Conservation (phyloP, 345 rosid species). For the Eucalyptus sp. region DNA sequence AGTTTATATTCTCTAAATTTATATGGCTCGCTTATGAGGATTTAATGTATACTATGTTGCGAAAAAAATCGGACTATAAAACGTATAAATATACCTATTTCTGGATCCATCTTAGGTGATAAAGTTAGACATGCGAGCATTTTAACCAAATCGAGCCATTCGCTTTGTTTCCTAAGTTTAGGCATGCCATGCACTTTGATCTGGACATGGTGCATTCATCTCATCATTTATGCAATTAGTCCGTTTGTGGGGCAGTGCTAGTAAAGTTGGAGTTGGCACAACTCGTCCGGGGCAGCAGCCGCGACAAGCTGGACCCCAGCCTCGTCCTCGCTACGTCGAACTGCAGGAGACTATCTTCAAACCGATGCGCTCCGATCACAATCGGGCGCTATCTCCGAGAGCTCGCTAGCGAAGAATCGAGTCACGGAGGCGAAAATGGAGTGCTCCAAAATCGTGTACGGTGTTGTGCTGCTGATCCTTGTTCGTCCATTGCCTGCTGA, state of each 20-base stretch:
- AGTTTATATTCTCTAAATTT: fast-evolving
- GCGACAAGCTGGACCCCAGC: neutral
- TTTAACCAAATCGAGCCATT: neutral
- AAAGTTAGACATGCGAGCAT: neutral
- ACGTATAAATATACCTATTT: fast-evolving
- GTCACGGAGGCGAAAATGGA: neutral
- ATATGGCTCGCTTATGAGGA: fast-evolving
- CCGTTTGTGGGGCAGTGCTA: neutral
- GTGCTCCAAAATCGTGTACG: neutral
- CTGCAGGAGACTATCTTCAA: neutral
- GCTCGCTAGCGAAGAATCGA: neutral
- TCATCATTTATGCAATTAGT: fast-evolving
- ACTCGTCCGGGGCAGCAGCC: neutral
- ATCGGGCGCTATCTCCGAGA: fast-evolving
- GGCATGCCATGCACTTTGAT: neutral
- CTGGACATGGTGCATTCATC: neutral
- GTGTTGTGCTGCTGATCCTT: neutral
- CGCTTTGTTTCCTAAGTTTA: neutral
- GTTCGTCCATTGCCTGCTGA: neutral
- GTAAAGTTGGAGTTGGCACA: neutral
- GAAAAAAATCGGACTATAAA: fast-evolving
- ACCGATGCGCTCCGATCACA: neutral
- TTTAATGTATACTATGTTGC: fast-evolving
- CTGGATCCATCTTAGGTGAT: fast-evolving
- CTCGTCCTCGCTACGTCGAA: neutral